These are phyloP conservation scores for Bremia lactucae DNA, from an alignment of 352 stramenopile species.

Conservation along the genomic window DNA sequence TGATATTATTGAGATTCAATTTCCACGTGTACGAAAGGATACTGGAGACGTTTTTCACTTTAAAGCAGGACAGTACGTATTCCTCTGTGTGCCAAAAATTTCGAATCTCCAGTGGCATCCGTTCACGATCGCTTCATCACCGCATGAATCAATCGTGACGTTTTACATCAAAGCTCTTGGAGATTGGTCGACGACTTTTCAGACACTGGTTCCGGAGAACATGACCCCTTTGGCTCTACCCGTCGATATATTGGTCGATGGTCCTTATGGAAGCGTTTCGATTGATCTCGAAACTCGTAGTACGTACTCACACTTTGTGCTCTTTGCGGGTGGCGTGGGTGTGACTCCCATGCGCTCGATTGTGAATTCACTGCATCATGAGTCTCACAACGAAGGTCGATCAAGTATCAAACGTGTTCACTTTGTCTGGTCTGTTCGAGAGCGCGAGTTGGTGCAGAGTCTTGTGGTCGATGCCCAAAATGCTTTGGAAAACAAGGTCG, in stretches of 20 bases:
- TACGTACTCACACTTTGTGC: constrained; percentile 36
- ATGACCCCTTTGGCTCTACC: background rate
- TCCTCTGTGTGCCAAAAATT: constrained; percentile 65
- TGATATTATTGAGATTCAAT: constrained; percentile 30
- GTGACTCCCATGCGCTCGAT: constrained; percentile 36
- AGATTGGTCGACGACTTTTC: constrained; percentile 50
- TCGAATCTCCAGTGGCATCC: constrained; percentile 72
- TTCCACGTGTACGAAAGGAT: constrained; percentile 26
- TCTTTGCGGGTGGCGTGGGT: constrained; percentile 39
- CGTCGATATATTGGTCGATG: constrained; percentile 29
- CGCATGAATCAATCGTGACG: constrained; percentile 43
- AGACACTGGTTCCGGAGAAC: constrained; percentile 3
- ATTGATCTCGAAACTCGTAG: constrained; percentile 26
- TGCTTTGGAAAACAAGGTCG: background rate
- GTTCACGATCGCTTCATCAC: constrained; percentile 73
- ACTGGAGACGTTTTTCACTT: constrained; percentile 26
- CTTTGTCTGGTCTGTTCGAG: constrained; percentile 38
- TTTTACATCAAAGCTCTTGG: constrained; percentile 52
- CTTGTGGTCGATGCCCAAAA: constrained; percentile 9
- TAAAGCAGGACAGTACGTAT: constrained; percentile 53
- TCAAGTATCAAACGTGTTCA: constrained; percentile 19
- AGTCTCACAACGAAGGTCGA: constrained; percentile 8
- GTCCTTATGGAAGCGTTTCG: constrained; percentile 30
- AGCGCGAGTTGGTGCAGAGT: constrained; percentile 24
- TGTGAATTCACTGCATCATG: constrained; percentile 26